Conservation (phyloP, 1,284 basidiomycete genomes). For the Rhodotorula glutinis region DNA sequence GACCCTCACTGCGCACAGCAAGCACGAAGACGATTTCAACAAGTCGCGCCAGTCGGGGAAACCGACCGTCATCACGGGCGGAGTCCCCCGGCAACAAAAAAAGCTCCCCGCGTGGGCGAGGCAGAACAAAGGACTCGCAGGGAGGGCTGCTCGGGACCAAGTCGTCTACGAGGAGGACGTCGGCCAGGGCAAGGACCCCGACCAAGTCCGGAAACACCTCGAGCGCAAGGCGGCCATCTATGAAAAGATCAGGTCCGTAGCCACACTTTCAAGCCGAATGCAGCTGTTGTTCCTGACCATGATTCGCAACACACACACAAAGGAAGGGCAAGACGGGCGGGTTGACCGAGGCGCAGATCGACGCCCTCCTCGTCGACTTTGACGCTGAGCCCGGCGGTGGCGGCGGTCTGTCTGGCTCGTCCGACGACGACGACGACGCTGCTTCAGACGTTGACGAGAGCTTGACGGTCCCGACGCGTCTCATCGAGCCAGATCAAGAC, state of each 20-base stretch:
- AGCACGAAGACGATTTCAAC: constrained; percentile 29
- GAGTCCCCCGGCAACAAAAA: neutral
- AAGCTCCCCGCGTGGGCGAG: constrained; percentile 26
- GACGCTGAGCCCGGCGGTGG: constrained; percentile 62
- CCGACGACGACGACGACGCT: constrained; percentile 39
- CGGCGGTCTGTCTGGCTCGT: constrained; percentile 49
- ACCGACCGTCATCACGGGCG: neutral
- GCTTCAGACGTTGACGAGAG: constrained; percentile 39
- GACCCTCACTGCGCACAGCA: too few relatives aligned
- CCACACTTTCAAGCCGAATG: too few relatives aligned
- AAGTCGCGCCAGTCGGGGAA: constrained; percentile 8
- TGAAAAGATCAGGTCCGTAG: constrained; percentile 38
- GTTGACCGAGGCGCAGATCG: constrained; percentile 70
- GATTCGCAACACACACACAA: too few relatives aligned
- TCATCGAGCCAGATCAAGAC: constrained; percentile 17
- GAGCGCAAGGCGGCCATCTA: constrained; percentile 42
- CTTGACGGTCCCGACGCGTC: constrained; percentile 21
- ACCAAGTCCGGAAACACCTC: constrained; percentile 20
- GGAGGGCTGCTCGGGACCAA: constrained; percentile 11
- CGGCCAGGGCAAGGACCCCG: constrained; percentile 4
- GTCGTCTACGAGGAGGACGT: constrained; percentile 32
- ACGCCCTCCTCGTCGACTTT: constrained; percentile 76
- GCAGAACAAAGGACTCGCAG: constrained; percentile 29
- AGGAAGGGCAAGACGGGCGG: constrained; percentile 73
- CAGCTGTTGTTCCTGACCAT: too few relatives aligned